Base-by-base conservation (phyloP, 257 asterid genomes). In the Rehmannia glutinosa region DNA sequence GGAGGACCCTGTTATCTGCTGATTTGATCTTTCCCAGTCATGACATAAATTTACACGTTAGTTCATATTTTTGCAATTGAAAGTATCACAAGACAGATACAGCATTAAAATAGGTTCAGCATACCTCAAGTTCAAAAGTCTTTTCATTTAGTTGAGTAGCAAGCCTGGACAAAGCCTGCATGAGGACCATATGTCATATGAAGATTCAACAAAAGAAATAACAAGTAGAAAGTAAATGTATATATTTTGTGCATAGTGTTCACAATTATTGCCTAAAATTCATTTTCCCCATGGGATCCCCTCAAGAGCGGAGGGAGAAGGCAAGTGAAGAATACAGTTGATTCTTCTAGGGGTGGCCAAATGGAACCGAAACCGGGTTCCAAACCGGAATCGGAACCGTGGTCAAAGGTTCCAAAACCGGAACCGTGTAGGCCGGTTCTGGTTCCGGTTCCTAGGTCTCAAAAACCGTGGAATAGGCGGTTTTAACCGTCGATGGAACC, bases 1-100 rank as follows among this genome's bases (percentile, higher is more conserved):
- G 96, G 66, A 89, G 95, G 68, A 89, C 84, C 79, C 96, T 83
- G 86, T 89, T 85, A 71, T 87, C 95, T 33, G 95, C 97, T 75
- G 97, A 83, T 85, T 83, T 89, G 64, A 87, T 87, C 93, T 89
- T 62, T 68, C 15, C 19, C 62, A 57, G 60, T 66, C 62, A 62
- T 64, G 5, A 63, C 45, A 56, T 35, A 53, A 75, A 41, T 20
- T 68, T 32, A 42, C 52, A 23, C 27, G 71, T 89, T 58, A 86
- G 80, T 78, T 68, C 55, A 62, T 39, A 6, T 28, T n/a, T 77
- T 64, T 50, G 62, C 54, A 56, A 13, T 54, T 21, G 54, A 52
- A 69, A 71, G 39, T 63, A 68, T 32, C 24, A 5, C 35, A 5
- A 61, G 6, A 56, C 47, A 59, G 35, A 59, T 10, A 49, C 45